Evolutionary conservation across 345 rosid species (phyloP), one percentile per base, ranked within the genome.

Genomic region (Carallia brachiata): DNA sequence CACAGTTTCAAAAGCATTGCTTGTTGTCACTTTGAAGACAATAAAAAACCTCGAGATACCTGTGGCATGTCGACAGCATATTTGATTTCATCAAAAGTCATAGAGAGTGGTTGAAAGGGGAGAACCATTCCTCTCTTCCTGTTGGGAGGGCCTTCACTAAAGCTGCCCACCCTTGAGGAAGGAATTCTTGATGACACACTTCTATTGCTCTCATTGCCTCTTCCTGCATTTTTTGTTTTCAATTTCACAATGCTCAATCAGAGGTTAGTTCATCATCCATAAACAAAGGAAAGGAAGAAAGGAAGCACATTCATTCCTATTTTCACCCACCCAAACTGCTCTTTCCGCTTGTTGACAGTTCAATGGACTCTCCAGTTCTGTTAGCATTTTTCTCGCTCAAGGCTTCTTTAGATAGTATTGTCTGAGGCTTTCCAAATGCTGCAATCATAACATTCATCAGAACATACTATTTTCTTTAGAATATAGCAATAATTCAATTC

Each of bases 351-450:
- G 82, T 55, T 31, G 88, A 66, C 37, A 84, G 69, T 75, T 84
- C 88, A 37, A 77, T 58, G 7, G 63, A 54, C 54, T 65, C 80
- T 36, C 77, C 83, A 18, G 68, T 68, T 73, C 34, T 77, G 69
- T 37, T 73, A 2, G 76, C 84, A 56, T 12, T 55, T 67, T 78
- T 86, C 74, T 85, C 85, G 30, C 70, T 79, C 19, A 80, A 63
- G 31, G 80, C 79, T 75, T 89, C 88, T 69, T 85, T 52, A 5
- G 87, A 81, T 73, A 84, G 66, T 31, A 85, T 59, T 6, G 89
- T 84, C 67, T 85, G 91, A 62, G 91, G 78, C 80, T 81, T 89
- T 67, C 83, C 91, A 34, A 83, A 84, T 72, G 94, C 93, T 89
- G 84, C 68, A 65, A 63, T 34, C 13, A 65, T 30, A 52, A 47